phyloP scores from a whole-genome alignment of 2,329 filamentous ascomycete species.

The Aspergillus caelatus region DNA sequence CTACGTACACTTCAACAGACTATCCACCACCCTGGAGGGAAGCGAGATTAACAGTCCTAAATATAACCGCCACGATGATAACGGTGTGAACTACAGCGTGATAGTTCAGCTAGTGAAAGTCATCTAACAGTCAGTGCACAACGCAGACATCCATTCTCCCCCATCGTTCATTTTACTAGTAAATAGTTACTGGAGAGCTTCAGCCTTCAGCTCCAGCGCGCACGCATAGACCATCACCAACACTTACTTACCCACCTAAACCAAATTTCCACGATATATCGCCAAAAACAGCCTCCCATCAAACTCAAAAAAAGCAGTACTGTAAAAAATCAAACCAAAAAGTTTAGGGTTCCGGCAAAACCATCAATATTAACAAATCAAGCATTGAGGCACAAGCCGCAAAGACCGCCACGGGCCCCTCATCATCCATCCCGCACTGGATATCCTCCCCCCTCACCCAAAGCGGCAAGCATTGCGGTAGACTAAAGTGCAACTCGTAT shows the following conservation, averaged over 20 bases:
- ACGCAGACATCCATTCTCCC: neutral
- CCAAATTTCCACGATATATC: neutral
- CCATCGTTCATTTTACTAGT: neutral
- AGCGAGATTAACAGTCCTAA: constrained; percentile 17
- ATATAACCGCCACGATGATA: constrained; percentile 3
- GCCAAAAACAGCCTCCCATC: neutral
- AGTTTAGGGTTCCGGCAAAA: constrained; percentile 1
- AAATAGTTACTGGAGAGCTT: neutral
- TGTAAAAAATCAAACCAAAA: neutral
- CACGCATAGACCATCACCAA: neutral
- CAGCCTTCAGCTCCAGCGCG: neutral
- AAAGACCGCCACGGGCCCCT: neutral
- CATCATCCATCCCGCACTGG: neutral
- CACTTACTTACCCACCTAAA: neutral
- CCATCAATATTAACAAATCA: neutral
- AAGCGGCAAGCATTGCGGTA: constrained; percentile 14
- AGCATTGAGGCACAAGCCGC: constrained; percentile 6
- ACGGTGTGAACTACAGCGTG: neutral
- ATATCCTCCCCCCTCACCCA: neutral
- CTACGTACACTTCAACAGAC: neutral
- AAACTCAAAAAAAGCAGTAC: neutral
- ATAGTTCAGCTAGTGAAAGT: neutral
- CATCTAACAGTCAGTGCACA: neutral
- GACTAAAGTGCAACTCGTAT: constrained; percentile 3
- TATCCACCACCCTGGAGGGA: constrained; percentile 5